Evolutionary conservation across 1,139 yeast genomes (phyloP), one percentile per base, ranked within the genome.

Genomic region (Hyphopichia wangnamkhiaoensis): DNA sequence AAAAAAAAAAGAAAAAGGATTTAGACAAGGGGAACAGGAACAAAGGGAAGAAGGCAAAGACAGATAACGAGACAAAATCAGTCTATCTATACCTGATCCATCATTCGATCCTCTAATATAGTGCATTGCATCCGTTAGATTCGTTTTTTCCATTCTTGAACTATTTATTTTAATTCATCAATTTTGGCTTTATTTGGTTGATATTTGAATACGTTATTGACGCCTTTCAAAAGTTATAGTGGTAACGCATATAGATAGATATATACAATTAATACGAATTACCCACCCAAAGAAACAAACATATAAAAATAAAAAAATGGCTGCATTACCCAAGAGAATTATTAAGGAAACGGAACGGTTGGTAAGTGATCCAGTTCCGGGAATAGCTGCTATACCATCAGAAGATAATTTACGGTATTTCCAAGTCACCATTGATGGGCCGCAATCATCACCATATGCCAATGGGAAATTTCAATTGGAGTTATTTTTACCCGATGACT

Each of bases 361-460:
- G 34, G 85, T 85, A 28, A 82, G 91, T 29, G 98, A 94, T 54
- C 98, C 98, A 0, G 98, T 93, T 2, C 95, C 97, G 1, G 98
- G 98, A 2, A 94, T 93, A 55, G 76, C 84, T 1, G 98, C 98
- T 2, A 78, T 71, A 33, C 98, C 98, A 5, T 94, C 87, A 48
- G 98, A 91, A 44, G 96, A 90, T 47, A 93, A 93, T 61, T 72
- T 93, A 52, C 79, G 98, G 49, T 89, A 93, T 61, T 93, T 93
- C 57, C 89, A 89, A 49, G 78, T 72, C 25, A 80, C 88, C 4
- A 85, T 93, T 47, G 90, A 88, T 47, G 99, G 99, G 0, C 98
- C 99, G 7, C 69, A 76, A 16, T 82, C 83, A 41, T 83, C 94
- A 10, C 95, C 96, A 1, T 89, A 88, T 53, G 95, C 89, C 49